Evolutionary conservation across 768 basidiomycete species (phyloP), one percentile per base, ranked within the genome.

Genomic region (Amanita rimosa): DNA sequence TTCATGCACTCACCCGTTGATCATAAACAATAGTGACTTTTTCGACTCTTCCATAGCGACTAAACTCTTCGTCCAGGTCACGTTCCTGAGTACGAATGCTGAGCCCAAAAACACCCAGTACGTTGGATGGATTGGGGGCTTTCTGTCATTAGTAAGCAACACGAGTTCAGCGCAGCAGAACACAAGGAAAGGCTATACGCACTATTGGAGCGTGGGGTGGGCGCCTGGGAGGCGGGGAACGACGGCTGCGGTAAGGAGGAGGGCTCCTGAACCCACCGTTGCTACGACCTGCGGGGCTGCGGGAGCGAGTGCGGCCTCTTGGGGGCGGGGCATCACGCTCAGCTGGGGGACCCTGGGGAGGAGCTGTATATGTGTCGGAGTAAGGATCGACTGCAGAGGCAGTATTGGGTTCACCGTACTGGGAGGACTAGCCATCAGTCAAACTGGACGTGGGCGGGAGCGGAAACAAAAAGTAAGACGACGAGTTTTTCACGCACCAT

Each of bases 11-110:
- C 60, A 96, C 94, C 64, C 92, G 72, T 64, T 95, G 93, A 65
- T 98, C 94, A 59, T 96, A 96, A 10, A 98, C 94, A 55, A 98
- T 93, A 46, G 85, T 88, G 39, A 95, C 93, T 64, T 96, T 97
- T 63, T 93, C 88, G 43, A 96, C 93, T 31, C 79, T 75, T 19
- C 95, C 95, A 55, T 81, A 87, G 42, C 89, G 78, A 57, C 71
- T 79, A 57, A 99, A 98, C 64, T 96, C 93, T 55, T 95, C 89
- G 55, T 97, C 91, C 42, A 99, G 71, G 62, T 98, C 95, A 36
- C 87, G 79, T 61, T 99, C 95, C 48, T 83, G 78, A 3, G 95
- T 97, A 48, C 94, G 80, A 49, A 99, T 95, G 57, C 91, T 94
- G 36, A 98, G 69, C n/a, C 95, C 95, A 56, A 98, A 99, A n/a